Evolutionary conservation across 345 rosid genomes (phyloP).

Genomic region (Eucalyptus regnans): DNA sequence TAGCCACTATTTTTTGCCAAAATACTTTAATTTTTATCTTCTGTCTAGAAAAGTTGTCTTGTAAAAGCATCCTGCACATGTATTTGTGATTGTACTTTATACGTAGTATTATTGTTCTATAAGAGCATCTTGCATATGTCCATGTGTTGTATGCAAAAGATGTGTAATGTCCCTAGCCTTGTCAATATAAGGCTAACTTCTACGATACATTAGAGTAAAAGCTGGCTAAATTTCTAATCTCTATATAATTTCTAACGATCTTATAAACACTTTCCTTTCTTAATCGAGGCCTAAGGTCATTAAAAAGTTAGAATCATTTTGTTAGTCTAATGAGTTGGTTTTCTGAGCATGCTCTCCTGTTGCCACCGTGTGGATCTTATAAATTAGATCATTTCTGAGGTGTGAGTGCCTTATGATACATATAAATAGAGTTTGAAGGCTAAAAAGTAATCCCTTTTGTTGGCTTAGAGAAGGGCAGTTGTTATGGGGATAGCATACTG

Average conservation of each 20-base stretch:
- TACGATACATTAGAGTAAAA: background rate
- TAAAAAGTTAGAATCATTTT: background rate
- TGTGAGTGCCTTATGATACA: background rate
- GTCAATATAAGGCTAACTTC: background rate
- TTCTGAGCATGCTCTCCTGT: background rate
- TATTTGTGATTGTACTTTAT: background rate
- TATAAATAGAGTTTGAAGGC: background rate
- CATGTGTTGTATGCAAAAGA: background rate
- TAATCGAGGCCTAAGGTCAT: background rate
- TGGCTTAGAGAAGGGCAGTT: background rate
- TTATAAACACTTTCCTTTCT: background rate
- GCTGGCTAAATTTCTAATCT: background rate
- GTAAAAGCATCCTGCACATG: background rate
- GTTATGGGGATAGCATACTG: background rate
- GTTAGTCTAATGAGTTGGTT: background rate
- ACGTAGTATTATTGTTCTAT: background rate
- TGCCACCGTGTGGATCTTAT: background rate
- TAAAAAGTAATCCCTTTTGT: background rate
- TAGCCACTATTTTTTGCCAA: background rate
- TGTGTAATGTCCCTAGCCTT: background rate
- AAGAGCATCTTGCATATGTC: background rate
- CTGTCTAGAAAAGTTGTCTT: background rate
- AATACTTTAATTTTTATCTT: background rate
- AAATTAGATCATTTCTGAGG: background rate
- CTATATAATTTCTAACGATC: background rate